phyloP scores from a whole-genome alignment of 2,329 filamentous ascomycete genomes.

The Colletotrichum sp. region DNA sequence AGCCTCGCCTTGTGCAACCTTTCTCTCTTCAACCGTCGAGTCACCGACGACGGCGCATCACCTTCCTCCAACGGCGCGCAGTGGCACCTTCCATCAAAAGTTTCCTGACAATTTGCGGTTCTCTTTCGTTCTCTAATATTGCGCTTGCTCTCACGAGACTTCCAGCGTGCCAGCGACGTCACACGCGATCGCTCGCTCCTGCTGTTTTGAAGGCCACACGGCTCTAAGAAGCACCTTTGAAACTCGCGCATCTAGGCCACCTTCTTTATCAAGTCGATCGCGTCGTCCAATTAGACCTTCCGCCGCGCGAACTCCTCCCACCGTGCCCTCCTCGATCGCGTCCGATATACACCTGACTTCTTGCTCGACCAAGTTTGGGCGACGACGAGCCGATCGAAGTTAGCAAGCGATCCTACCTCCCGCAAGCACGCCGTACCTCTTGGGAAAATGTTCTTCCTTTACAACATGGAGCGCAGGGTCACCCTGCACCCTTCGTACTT shows the following conservation, averaged over 20 bases:
- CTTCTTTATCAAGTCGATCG: neutral
- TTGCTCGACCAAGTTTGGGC: neutral
- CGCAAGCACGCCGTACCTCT: neutral
- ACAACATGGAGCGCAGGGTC: slow-evolving; percentile 94
- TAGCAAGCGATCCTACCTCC: neutral
- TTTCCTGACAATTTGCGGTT: neutral
- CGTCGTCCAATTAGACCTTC: neutral
- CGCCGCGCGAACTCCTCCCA: neutral
- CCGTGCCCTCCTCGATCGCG: neutral
- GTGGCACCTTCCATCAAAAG: neutral
- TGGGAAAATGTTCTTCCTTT: slow-evolving; percentile 91
- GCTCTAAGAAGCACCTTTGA: neutral
- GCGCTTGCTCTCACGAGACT: neutral
- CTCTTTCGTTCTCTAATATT: neutral
- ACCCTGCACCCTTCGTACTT: slow-evolving; percentile 98
- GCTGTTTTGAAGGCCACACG: neutral
- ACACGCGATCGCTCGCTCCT: neutral
- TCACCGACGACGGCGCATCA: slow-evolving; percentile 18
- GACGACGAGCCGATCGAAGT: neutral
- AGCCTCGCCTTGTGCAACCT: slow-evolving; percentile 22
- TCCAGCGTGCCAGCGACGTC: neutral
- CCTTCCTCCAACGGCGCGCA: slow-evolving; percentile 1
- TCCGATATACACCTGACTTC: neutral
- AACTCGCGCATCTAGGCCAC: neutral
- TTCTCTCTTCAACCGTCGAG: slow-evolving; percentile 12